These are phyloP conservation scores for Plasmodium gonderi DNA, from an alignment of 169 alveolate species.

Conservation along the genomic window DNA sequence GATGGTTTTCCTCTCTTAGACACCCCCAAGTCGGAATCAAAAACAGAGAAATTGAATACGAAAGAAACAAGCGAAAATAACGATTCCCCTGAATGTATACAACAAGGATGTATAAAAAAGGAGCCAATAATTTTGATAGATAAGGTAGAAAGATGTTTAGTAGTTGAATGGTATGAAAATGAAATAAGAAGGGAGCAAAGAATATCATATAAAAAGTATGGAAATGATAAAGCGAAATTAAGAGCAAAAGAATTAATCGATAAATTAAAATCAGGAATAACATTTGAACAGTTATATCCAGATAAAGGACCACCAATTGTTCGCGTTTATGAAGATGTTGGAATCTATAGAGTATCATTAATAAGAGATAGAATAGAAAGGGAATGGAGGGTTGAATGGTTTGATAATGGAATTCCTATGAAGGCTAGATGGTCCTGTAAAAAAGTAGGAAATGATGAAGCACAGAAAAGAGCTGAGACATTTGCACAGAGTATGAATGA, in stretches of 20 bases:
- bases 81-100: neutral
- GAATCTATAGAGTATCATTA: constrained; percentile 81
- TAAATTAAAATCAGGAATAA: constrained; percentile 81
- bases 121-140: constrained; percentile 83
- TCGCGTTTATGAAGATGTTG: constrained; percentile 82
- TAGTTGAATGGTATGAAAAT: constrained; percentile 86
- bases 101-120: neutral
- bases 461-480: constrained; percentile 83
- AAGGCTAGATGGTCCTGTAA: constrained; percentile 88
- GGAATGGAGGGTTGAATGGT: constrained; percentile 88
- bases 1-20: too few species aligned
- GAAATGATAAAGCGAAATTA: constrained; percentile 86
- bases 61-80: neutral
- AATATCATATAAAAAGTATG: constrained; percentile 85
- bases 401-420: constrained; percentile 78
- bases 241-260: constrained; percentile 84
- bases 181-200: constrained; percentile 82
- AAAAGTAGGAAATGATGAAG: constrained; percentile 87
- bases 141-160: constrained; percentile 83
- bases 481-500: constrained; percentile 85
- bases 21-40: too few species aligned
- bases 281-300: constrained; percentile 86
- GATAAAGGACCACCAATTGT: constrained; percentile 88
- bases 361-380: constrained; percentile 82
- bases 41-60: too few species aligned